Conservation (phyloP, 768 basidiomycete species). For the Leccinum boreale region DNA sequence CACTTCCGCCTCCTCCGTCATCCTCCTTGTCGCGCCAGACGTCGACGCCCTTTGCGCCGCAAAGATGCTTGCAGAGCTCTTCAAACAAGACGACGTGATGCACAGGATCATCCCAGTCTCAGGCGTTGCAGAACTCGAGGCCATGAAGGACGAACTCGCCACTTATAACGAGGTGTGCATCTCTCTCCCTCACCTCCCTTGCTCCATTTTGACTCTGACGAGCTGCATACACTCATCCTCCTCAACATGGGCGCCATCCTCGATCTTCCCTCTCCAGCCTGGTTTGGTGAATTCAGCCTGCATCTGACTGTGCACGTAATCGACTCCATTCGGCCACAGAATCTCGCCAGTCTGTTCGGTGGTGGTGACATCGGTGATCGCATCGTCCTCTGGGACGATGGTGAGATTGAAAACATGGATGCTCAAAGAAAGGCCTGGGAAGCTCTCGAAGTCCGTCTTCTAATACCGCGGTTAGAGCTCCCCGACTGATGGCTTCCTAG, state of each 20-base stretch:
- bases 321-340: constrained; percentile 89
- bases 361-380: constrained; percentile 63
- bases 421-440: constrained; percentile 84
- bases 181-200: background rate
- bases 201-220: constrained; percentile 1
- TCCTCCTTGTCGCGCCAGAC: constrained; percentile 84
- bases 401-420: constrained; percentile 64
- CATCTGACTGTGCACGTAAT: constrained; percentile 84
- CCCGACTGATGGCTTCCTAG: constrained; percentile 36
- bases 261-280: constrained; percentile 69
- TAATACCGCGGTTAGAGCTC: background rate
- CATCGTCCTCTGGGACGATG: constrained; percentile 93
- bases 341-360: constrained; percentile 82
- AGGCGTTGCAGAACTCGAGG: constrained; percentile 74
- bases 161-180: constrained; percentile 61
- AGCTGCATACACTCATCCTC: constrained; percentile 89
- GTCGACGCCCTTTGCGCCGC: constrained; percentile 92
- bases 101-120: constrained; percentile 89
- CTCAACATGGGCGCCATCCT: constrained; percentile 90
- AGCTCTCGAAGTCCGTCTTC: constrained; percentile 63
- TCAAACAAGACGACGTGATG: constrained; percentile 92
- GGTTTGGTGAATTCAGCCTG: constrained; percentile 71
- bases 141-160: constrained; percentile 60
- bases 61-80: constrained; percentile 82
- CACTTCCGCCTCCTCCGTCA: constrained; percentile 78